Percentiles rank a stretch among this genome's conserved stretches.
Conservation (phyloP, 73 alveolate genomes). For the Symbiodinium pilosum region DNA sequence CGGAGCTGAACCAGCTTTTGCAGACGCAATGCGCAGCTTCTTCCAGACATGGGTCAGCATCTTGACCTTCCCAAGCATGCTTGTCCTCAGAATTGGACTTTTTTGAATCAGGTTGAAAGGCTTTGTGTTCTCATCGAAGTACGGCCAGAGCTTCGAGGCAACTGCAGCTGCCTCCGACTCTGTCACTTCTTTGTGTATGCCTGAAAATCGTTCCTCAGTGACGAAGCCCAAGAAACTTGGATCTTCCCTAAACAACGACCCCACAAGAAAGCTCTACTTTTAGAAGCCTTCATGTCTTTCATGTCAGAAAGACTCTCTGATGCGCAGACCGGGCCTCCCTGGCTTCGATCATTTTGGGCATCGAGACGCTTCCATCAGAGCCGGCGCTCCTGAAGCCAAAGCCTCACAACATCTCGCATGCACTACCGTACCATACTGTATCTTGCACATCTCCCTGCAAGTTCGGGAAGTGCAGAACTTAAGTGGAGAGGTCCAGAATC, state of each 20-base stretch:
- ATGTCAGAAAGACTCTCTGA: too few species aligned
- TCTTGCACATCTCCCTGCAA: too few species aligned
- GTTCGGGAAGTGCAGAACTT: too few species aligned
- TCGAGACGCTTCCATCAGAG: conserved; percentile 91
- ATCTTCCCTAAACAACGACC: background rate
- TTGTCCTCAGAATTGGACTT: background rate
- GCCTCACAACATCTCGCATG: too few species aligned
- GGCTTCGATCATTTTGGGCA: conserved; percentile 85
- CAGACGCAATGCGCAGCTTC: conserved; percentile 79
- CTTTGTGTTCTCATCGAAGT: conserved; percentile 79
- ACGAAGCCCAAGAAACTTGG: background rate
- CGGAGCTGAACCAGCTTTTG: background rate
- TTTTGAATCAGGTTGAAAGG: conserved; percentile 4
- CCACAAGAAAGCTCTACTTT: background rate
- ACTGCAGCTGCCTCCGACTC: background rate
- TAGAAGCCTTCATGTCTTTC: background rate
- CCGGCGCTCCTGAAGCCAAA: conserved; percentile 71
- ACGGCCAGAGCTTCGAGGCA: conserved; percentile 74
- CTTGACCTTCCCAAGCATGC: background rate
- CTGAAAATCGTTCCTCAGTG: background rate
- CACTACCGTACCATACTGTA: too few species aligned
- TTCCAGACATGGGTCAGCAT: conserved; percentile 41
- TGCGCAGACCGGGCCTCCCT: conserved; percentile 57
- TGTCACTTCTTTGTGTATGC: too few species aligned
- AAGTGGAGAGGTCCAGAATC: too few species aligned